phyloP scores from a whole-genome alignment of 306 rosid genomes.

The Citrullus amarus region DNA sequence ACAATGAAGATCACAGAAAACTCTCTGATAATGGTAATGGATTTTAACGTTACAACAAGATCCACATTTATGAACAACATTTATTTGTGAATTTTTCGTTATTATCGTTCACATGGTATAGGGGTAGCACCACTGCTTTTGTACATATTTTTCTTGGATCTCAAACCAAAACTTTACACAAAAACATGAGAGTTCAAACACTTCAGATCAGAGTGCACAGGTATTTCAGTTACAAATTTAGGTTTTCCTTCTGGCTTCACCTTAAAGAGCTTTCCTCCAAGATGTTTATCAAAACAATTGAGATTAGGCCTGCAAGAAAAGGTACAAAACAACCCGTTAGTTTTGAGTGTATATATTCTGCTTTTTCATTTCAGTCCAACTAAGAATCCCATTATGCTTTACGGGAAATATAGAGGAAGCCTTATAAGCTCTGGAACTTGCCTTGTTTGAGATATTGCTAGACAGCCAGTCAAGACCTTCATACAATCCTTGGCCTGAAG shows the following conservation, averaged over 20 bases:
- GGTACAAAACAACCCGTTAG: not conserved
- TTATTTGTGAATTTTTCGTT: not conserved
- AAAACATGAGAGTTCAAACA: not conserved
- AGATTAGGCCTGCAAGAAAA: not conserved
- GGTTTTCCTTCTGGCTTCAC: not conserved
- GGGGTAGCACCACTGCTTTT: not conserved
- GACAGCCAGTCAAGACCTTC: constrained; percentile 93
- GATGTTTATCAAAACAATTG: not conserved
- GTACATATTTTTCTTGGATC: not conserved
- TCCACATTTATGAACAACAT: not conserved
- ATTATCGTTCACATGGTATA: not conserved
- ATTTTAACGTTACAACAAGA: not conserved
- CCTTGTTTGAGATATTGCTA: constrained; percentile 56
- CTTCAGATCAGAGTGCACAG: not conserved
- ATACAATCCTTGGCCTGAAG: constrained; percentile 48
- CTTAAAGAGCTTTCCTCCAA: not conserved
- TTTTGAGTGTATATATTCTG: not conserved
- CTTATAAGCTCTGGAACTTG: constrained; percentile 1
- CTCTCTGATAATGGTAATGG: not conserved
- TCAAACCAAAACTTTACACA: not conserved
- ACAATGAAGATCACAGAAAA: not conserved
- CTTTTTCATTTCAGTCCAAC: too few species aligned
- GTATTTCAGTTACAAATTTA: not conserved
- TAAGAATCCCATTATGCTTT: too few species aligned
- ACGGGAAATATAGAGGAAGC: not conserved